phyloP scores from a whole-genome alignment of 106 monocot genomes.

The Allium fistulosum region DNA sequence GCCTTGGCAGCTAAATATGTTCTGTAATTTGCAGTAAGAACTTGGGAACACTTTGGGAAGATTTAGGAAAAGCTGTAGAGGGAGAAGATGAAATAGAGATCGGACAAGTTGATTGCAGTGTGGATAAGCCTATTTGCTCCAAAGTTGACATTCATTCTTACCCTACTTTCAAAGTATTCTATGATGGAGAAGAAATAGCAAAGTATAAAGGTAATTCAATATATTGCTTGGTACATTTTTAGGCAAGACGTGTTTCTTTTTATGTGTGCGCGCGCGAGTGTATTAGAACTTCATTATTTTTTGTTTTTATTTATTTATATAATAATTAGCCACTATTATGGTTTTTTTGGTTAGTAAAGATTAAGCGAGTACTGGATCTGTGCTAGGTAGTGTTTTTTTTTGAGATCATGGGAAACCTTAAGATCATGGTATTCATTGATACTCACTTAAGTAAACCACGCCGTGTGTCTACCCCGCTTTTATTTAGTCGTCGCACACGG shows the following conservation, averaged over 20 bases:
- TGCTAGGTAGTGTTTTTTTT: no score
- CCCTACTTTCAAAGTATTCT: conserved; percentile 92
- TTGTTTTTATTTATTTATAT: no score
- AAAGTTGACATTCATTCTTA: conserved; percentile 92
- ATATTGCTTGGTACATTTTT: neutral
- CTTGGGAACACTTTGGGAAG: conserved; percentile 90
- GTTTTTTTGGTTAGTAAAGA: no score
- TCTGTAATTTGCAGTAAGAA: conserved; percentile 55
- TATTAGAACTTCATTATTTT: no score
- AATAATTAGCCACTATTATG: no score
- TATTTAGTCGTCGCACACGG: no score
- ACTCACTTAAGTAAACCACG: no score
- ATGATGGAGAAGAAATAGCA: conserved; percentile 85
- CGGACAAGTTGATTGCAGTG: conserved; percentile 81
- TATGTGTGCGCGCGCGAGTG: no score
- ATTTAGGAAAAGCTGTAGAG: conserved; percentile 71
- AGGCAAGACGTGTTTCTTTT: neutral
- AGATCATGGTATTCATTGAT: no score
- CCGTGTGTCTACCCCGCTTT: no score
- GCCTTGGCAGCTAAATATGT: conserved; percentile 1
- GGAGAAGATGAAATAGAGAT: conserved; percentile 92
- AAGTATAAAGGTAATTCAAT: conserved; percentile 74
- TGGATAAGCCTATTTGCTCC: conserved; percentile 52
- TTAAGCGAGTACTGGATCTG: no score
- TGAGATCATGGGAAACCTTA: no score